Base-by-base conservation (phyloP, 202 grass and related monocot genomes). In the Cymbopogon flexuosus region DNA sequence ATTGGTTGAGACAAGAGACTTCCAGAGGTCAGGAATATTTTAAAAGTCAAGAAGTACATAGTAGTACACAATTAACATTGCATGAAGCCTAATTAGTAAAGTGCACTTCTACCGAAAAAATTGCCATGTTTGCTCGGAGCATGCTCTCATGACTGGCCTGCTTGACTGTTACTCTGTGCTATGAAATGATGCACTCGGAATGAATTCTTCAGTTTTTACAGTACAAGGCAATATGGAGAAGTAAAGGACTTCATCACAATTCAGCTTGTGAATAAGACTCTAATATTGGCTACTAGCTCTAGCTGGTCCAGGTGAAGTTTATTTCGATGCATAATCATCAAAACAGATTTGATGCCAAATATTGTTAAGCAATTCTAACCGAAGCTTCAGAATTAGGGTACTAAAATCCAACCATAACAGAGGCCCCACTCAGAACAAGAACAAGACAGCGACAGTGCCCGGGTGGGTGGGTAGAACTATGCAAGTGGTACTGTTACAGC, bases 371-470 rank as follows among this genome's bases (percentile, higher is more conserved):
- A 60, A 40, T 65, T 46, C 24, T 73, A 71, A 83, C 15, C 0
- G 1, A 83, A 60, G 23, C 31, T 74, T 51, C 1, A 13, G 12
- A 57, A 11, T 5, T 47, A 15, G 21, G 37, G 13, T 83, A 68
- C 7, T 31, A 33, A 67, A 61, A 68, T 68, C 8, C 30, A 62
- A 8, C 11, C 69, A 68, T 74, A 87, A 60, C 45, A 73, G 33
- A 52, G 24, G 11, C 24, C 41, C 36, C 13, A 18, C 70, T 30
- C 36, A 60, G 21, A 79, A 57, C 45, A 68, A 60, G 21, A 79
- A 57, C 45, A 68, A 58, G 33, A 42, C 58, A 73, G 21, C 21
- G 37, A 62, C 37, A 51, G 11, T 6, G 31, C 39, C 6, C 3
- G 7, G 18, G 18, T 56, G 52, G 52, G 16, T 24, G 0, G 5